These are phyloP conservation scores for Entoloma clypeatum DNA, from an alignment of 1,284 basidiomycete genomes.

Conservation along the genomic window DNA sequence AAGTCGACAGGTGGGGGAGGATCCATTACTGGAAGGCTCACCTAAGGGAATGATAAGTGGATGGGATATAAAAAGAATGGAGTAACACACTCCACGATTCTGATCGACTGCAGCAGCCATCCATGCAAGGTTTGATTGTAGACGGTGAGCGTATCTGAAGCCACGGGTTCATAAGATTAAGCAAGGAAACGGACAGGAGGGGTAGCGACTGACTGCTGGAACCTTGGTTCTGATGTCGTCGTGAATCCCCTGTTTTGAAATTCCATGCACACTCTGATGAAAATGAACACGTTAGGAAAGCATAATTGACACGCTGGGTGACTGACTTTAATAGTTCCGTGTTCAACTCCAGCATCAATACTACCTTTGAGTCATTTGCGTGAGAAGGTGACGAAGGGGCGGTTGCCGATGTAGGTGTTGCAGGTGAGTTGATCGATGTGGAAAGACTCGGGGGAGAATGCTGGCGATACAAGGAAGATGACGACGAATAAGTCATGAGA, in stretches of 20 bases:
- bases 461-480: background rate
- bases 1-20: slow-evolving; percentile 52
- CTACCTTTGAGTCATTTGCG: slow-evolving; percentile 43
- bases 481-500: slow-evolving; percentile 11
- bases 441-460: slow-evolving; percentile 8
- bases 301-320: slow-evolving; percentile 11
- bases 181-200: slow-evolving; percentile 1
- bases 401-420: slow-evolving; percentile 6
- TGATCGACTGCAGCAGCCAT: slow-evolving; percentile 60
- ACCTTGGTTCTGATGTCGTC: slow-evolving; percentile 43
- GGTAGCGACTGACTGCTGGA: slow-evolving; percentile 48
- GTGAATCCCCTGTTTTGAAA: slow-evolving; percentile 53
- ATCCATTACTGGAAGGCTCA: slow-evolving; percentile 52
- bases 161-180: background rate
- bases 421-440: slow-evolving; percentile 11
- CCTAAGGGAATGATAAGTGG: slow-evolving; percentile 10
- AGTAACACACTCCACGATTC: slow-evolving; percentile 42
- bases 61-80: background rate
- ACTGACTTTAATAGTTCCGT: slow-evolving; percentile 60
- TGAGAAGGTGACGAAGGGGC: slow-evolving; percentile 4
- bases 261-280: slow-evolving; percentile 48
- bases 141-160: slow-evolving; percentile 50
- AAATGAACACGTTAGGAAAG: background rate
- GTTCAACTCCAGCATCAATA: slow-evolving; percentile 60
- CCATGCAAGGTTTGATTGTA: slow-evolving; percentile 67